Conservation (phyloP, 129 eudicot species). For the Erigeron canadensis region DNA sequence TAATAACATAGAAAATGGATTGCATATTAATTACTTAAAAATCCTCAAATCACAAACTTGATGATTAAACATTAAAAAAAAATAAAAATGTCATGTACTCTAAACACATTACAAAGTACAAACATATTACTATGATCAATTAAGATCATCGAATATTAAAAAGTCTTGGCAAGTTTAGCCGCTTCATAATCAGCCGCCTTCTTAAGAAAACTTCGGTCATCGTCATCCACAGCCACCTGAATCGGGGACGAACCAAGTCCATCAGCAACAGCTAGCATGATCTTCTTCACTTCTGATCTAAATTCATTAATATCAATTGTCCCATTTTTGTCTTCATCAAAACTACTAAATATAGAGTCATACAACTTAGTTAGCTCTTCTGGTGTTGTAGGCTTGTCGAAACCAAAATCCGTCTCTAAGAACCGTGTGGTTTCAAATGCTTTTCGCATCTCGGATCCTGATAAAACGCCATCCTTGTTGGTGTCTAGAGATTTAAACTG, state of each 20-base stretch:
- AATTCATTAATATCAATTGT: conserved; percentile 50
- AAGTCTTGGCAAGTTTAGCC: conserved; percentile 29
- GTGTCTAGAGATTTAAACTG: conserved; percentile 47
- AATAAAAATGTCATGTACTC: background rate
- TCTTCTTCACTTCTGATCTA: conserved; percentile 51
- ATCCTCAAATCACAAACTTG: too few species aligned
- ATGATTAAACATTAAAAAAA: background rate
- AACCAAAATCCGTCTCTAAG: conserved; percentile 54
- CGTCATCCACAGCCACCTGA: conserved; percentile 65
- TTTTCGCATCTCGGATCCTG: conserved; percentile 59
- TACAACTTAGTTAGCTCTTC: conserved; percentile 50
- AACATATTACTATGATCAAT: background rate
- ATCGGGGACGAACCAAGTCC: conserved; percentile 65
- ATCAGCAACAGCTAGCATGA: conserved; percentile 65
- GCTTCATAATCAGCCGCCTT: conserved; percentile 66
- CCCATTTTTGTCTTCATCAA: conserved; percentile 48
- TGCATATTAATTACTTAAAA: too few species aligned
- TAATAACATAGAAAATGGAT: too few species aligned
- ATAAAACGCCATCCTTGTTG: conserved; percentile 59
- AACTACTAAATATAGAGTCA: conserved; percentile 56
- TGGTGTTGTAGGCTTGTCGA: conserved; percentile 44
- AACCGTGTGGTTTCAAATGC: conserved; percentile 57
- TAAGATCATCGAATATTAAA: background rate
- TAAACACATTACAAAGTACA: background rate
- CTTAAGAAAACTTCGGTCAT: conserved; percentile 41